These are phyloP conservation scores for Hortaea sp. DNA, from an alignment of 2,329 filamentous ascomycete species.

Conservation along the genomic window DNA sequence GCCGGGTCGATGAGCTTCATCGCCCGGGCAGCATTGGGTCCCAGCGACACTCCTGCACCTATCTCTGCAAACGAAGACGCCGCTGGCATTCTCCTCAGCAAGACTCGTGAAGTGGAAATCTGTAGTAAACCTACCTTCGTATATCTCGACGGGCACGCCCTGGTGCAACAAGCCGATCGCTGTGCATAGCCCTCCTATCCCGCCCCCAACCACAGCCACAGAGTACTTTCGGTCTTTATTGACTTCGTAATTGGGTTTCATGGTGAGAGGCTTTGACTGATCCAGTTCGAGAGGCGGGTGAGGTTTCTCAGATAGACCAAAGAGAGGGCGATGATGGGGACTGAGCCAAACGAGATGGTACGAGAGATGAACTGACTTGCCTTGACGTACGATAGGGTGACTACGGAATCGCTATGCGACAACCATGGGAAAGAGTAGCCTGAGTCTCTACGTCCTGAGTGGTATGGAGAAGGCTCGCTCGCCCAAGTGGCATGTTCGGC, in stretches of 20 bases:
- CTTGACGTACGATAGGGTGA: too few species aligned
- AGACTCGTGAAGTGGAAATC: neutral
- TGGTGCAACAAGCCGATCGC: slow-evolving; percentile 41
- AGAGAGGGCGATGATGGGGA: too few species aligned
- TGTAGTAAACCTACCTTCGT: slow-evolving; percentile 4
- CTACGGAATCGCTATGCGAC: too few species aligned
- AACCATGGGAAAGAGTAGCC: too few species aligned
- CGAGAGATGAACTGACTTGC: too few species aligned
- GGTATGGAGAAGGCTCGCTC: too few species aligned
- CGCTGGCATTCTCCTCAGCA: slow-evolving; percentile 17
- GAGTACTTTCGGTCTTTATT: slow-evolving; percentile 23
- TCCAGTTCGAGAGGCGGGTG: too few species aligned
- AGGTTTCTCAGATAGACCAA: too few species aligned
- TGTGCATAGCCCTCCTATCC: slow-evolving; percentile 47
- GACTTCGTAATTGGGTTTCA: slow-evolving; percentile 8
- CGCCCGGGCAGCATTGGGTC: slow-evolving; percentile 44
- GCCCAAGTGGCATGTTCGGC: too few species aligned
- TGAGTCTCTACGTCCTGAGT: too few species aligned
- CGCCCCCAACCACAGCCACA: slow-evolving; percentile 48
- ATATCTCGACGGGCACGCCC: slow-evolving; percentile 9
- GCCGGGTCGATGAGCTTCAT: slow-evolving; percentile 43
- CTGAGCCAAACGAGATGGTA: too few species aligned
- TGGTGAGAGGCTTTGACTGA: neutral
- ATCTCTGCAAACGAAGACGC: slow-evolving; percentile 45
- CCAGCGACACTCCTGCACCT: slow-evolving; percentile 46